Evolutionary conservation across 2,329 filamentous ascomycete genomes (phyloP).

Genomic region (Diaporthe batatas): DNA sequence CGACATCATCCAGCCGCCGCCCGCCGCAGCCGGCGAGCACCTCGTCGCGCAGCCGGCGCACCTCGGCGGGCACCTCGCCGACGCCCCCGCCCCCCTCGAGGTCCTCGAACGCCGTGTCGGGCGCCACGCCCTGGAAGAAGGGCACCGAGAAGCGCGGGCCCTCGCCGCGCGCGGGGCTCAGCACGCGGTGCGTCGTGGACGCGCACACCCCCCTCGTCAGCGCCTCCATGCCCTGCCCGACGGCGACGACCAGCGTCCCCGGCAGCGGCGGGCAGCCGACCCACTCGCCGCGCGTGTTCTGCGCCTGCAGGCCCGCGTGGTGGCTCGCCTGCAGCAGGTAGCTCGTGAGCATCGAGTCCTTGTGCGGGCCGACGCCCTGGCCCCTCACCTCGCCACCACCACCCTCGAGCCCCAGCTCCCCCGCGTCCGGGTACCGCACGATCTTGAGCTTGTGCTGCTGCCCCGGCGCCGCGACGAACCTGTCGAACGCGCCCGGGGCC

Average conservation of each 20-base stretch:
- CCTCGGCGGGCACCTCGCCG: slow-evolving; percentile 70
- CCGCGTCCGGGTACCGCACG: slow-evolving; percentile 84
- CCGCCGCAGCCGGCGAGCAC: slow-evolving; percentile 70
- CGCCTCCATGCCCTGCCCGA: slow-evolving; percentile 89
- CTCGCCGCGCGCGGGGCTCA: slow-evolving; percentile 77
- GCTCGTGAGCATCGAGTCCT: slow-evolving; percentile 84
- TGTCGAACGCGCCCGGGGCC: slow-evolving; percentile 76
- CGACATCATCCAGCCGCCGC: slow-evolving; percentile 76
- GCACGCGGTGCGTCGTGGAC: slow-evolving; percentile 84
- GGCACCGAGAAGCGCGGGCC: slow-evolving; percentile 85
- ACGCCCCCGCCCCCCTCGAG: slow-evolving; percentile 74
- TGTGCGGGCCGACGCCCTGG: slow-evolving; percentile 81
- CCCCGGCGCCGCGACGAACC: slow-evolving; percentile 78
- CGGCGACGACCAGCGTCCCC: slow-evolving; percentile 86
- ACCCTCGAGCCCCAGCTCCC: slow-evolving; percentile 70
- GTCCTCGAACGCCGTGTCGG: slow-evolving; percentile 83
- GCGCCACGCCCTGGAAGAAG: slow-evolving; percentile 89
- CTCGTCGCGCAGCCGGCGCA: slow-evolving; percentile 71
- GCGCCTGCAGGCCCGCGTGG: slow-evolving; percentile 85
- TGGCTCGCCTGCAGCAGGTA: slow-evolving; percentile 84
- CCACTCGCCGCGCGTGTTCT: slow-evolving; percentile 83
- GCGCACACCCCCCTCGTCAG: slow-evolving; percentile 86
- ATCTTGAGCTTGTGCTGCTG: slow-evolving; percentile 92
- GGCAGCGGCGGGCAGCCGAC: slow-evolving; percentile 83
- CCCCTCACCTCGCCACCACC: slow-evolving; percentile 87